These are phyloP conservation scores for Candida adriatica DNA, from an alignment of 805 yeast genomes.

Conservation along the genomic window DNA sequence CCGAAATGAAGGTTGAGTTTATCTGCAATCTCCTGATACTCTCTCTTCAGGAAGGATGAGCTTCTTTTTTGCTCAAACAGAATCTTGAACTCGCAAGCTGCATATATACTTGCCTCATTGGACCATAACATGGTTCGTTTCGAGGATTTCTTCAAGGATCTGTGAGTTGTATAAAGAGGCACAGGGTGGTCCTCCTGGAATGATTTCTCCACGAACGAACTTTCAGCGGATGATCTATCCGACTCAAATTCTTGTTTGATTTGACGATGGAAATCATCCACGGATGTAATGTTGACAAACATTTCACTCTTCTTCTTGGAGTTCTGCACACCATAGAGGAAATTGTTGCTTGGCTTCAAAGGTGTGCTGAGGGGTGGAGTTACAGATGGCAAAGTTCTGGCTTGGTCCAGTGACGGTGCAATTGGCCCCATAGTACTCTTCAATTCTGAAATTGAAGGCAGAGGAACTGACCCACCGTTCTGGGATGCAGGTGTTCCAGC, in stretches of 20 bases:
- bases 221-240: conserved; percentile 6
- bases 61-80: conserved; percentile 8
- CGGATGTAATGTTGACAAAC: conserved; percentile 9
- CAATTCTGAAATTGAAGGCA: too few species aligned
- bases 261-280: conserved; percentile 9
- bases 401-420: too few species aligned
- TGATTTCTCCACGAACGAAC: conserved; percentile 2
- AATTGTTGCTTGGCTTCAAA: neutral
- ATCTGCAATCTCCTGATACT: conserved; percentile 11
- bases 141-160: too few species aligned
- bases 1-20: conserved; percentile 7
- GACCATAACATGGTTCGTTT: conserved; percentile 8
- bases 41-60: conserved; percentile 13
- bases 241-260: too few species aligned
- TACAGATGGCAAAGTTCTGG: too few species aligned
- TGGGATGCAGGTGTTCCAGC: too few species aligned
- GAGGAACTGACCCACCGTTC: too few species aligned
- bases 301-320: conserved; percentile 7
- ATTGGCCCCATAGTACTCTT: too few species aligned
- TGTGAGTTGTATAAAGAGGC: too few species aligned
- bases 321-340: conserved; percentile 8
- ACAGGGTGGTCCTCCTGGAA: too few species aligned
- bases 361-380: too few species aligned
- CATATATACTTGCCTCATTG: conserved; percentile 11
- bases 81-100: conserved; percentile 11